Conservation (phyloP, 2,329 filamentous ascomycete genomes). For the Ampelomyces quisqualis region DNA sequence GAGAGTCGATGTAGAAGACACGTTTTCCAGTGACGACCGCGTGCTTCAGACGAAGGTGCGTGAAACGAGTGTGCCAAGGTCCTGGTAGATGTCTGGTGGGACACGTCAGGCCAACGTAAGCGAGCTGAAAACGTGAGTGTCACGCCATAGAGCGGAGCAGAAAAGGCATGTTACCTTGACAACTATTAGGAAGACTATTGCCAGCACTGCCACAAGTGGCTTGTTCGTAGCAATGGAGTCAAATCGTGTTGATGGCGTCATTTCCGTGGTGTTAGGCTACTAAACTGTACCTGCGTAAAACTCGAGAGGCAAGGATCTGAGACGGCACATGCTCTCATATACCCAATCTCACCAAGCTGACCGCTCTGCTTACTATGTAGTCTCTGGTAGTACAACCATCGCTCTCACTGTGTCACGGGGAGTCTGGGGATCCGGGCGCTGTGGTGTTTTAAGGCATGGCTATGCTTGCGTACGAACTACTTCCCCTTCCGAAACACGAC, state of each 20-base stretch:
- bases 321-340: too few relatives aligned
- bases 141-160: not conserved
- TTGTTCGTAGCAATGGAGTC: not conserved
- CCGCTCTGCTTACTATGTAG: too few relatives aligned
- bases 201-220: not conserved
- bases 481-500: too few relatives aligned
- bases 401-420: too few relatives aligned
- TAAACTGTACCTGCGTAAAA: not conserved
- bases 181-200: not conserved
- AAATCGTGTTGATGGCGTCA: not conserved
- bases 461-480: too few relatives aligned
- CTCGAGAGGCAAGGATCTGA: not conserved
- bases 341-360: too few relatives aligned
- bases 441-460: not conserved
- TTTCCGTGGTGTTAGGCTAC: not conserved
- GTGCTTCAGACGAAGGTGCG: conserved; percentile 40
- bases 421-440: not conserved
- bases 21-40: conserved; percentile 42
- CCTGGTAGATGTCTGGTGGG: conserved; percentile 32
- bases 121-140: conserved; percentile 12
- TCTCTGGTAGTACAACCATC: not conserved
- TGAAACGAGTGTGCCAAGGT: conserved; percentile 38
- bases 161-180: not conserved
- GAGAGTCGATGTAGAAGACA: conserved; percentile 43
- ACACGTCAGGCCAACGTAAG: conserved; percentile 28